These are phyloP conservation scores for Colletotrichum sp. DNA, from an alignment of 2,329 filamentous ascomycete genomes.

Conservation along the genomic window DNA sequence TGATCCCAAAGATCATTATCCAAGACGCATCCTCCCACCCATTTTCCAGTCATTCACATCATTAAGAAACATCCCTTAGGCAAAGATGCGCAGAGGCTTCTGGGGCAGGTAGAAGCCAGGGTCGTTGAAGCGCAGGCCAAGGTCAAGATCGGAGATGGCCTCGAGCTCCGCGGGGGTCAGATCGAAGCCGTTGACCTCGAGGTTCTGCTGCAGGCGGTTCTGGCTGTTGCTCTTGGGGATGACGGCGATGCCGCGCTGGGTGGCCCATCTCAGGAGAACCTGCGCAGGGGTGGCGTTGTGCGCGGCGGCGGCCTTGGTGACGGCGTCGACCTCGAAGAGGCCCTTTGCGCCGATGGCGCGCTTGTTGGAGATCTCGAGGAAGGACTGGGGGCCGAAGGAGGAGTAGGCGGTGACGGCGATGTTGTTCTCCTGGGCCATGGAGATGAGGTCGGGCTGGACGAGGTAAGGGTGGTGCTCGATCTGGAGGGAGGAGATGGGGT, in stretches of 20 bases:
- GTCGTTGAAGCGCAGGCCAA: constrained; percentile 65
- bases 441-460: constrained; percentile 60
- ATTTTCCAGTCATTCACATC: background rate
- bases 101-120: constrained; percentile 43
- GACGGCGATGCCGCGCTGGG: constrained; percentile 66
- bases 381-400: constrained; percentile 64
- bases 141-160: constrained; percentile 58
- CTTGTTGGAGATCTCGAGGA: constrained; percentile 35
- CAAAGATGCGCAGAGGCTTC: constrained; percentile 59
- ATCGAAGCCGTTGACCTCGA: constrained; percentile 62
- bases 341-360: constrained; percentile 28
- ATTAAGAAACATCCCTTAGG: constrained; percentile 31
- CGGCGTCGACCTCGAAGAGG: constrained; percentile 35
- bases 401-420: constrained; percentile 70
- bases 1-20: background rate
- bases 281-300: constrained; percentile 66
- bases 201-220: constrained; percentile 55
- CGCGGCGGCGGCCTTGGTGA: constrained; percentile 59
- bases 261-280: constrained; percentile 71
- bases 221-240: constrained; percentile 68
- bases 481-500: constrained; percentile 61
- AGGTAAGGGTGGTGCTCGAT: constrained; percentile 75
- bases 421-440: constrained; percentile 59
- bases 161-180: constrained; percentile 59
- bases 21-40: background rate